A percentile compares a stretch with the other conserved stretches of the same genome.
These are phyloP conservation scores for Neurospora sp. DNA, from an alignment of 495 filamentous ascomycete species.

Conservation along the genomic window DNA sequence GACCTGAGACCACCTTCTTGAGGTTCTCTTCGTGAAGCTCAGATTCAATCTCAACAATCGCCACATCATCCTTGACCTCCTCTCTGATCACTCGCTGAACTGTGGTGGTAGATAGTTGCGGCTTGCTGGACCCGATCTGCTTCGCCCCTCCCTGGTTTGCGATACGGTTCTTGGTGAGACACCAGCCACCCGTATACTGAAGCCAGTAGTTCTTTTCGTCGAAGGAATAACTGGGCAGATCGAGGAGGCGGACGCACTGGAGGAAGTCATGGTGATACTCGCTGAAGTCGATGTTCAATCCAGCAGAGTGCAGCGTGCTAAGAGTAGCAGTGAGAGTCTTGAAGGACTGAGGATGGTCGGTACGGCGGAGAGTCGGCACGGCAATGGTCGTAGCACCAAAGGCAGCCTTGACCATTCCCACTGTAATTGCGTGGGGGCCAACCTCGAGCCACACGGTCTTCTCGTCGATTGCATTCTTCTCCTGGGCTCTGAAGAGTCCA, in stretches of 20 bases:
- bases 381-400: constrained; percentile 47
- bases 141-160: constrained; percentile 38
- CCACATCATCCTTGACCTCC: constrained; percentile 41
- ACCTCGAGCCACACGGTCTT: constrained; percentile 56
- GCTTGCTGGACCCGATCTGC: constrained; percentile 40
- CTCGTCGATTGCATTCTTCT: constrained; percentile 38
- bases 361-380: constrained; percentile 44
- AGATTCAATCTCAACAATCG: constrained; percentile 53
- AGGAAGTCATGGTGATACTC: constrained; percentile 69
- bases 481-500: constrained; percentile 47
- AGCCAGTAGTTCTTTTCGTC: constrained; percentile 82
- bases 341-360: constrained; percentile 44
- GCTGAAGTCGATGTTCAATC: constrained; percentile 63
- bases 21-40: constrained; percentile 54
- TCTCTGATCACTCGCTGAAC: constrained; percentile 48
- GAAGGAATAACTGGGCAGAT: constrained; percentile 66
- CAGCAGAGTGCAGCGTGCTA: constrained; percentile 50
- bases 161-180: constrained; percentile 60
- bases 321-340: constrained; percentile 52
- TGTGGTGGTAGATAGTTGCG: constrained; percentile 38
- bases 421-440: constrained; percentile 60
- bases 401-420: constrained; percentile 58
- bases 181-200: constrained; percentile 58
- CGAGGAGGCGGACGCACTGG: constrained; percentile 47
- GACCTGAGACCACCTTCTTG: constrained; percentile 53